These are phyloP conservation scores for Hymenoscyphus albidus DNA, from an alignment of 2,329 filamentous ascomycete genomes.

Conservation along the genomic window DNA sequence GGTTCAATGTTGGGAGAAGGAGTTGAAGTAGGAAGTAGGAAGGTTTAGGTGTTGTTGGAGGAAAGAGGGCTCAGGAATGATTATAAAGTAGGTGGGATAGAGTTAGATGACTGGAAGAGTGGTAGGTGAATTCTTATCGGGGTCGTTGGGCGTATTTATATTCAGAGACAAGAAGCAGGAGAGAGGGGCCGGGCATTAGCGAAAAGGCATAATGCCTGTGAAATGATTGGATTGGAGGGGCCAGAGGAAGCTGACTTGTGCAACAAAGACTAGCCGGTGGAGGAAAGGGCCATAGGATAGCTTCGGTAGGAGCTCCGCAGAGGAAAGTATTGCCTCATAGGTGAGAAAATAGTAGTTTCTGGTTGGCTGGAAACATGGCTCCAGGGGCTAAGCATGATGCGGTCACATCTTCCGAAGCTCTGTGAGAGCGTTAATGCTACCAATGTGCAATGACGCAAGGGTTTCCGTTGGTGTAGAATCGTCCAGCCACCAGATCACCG, in stretches of 20 bases:
- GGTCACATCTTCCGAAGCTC: not conserved
- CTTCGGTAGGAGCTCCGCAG: not conserved
- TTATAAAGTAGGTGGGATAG: not conserved
- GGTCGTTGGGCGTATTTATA: not conserved
- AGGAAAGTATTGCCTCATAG: not conserved
- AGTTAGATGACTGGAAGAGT: not conserved
- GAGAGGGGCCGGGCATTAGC: not conserved
- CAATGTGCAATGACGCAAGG: conserved; percentile 3
- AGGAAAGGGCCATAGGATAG: not conserved
- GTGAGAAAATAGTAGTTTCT: not conserved
- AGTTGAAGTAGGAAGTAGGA: not conserved
- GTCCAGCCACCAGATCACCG: not conserved
- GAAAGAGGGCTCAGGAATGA: not conserved
- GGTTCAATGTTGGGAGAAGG: not conserved
- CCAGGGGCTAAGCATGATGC: not conserved
- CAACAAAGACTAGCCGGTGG: not conserved
- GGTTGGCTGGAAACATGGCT: not conserved
- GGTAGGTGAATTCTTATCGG: not conserved
- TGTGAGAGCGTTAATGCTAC: not conserved
- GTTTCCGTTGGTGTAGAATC: not conserved
- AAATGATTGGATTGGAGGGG: conserved; percentile 1
- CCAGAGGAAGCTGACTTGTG: not conserved
- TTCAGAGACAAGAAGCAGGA: not conserved
- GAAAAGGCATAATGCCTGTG: not conserved
- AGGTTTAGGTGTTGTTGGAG: not conserved